Evolutionary conservation across 192 early-diverging fungal genomes (phyloP).

Genomic region (Coemansia sp.): DNA sequence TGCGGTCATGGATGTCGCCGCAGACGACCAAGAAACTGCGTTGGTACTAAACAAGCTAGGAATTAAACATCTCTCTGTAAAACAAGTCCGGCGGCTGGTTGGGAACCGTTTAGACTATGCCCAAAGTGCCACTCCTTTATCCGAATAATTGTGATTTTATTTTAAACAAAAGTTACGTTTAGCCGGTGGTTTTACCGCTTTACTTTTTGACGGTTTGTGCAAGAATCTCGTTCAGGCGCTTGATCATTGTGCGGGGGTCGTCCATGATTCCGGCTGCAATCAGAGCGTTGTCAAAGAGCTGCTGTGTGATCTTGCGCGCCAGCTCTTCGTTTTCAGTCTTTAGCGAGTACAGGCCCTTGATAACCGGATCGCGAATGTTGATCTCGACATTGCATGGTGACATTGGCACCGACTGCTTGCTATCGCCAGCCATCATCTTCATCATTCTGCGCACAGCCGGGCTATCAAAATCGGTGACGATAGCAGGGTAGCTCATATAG

Average conservation of each 20-base stretch:
- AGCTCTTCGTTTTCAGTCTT: slow-evolving; percentile 60
- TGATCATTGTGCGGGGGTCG: slow-evolving; percentile 75
- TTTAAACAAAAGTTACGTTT: neutral
- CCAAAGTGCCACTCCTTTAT: neutral
- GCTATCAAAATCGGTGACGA: slow-evolving; percentile 73
- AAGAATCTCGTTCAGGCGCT: slow-evolving; percentile 65
- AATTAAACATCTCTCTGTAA: slow-evolving; percentile 22
- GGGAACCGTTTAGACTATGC: slow-evolving; percentile 30
- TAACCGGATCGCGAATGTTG: slow-evolving; percentile 68
- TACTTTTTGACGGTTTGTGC: slow-evolving; percentile 19
- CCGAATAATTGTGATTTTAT: neutral
- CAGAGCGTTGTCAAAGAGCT: slow-evolving; percentile 74
- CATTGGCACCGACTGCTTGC: slow-evolving; percentile 55
- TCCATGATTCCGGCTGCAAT: slow-evolving; percentile 77
- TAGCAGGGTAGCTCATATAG: slow-evolving; percentile 69
- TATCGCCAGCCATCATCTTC: slow-evolving; percentile 55
- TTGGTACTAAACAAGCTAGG: slow-evolving; percentile 40
- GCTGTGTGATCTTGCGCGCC: slow-evolving; percentile 67
- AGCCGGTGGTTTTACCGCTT: neutral
- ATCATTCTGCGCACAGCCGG: slow-evolving; percentile 67
- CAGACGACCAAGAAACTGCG: slow-evolving; percentile 23
- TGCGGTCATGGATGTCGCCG: slow-evolving; percentile 14
- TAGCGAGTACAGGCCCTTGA: slow-evolving; percentile 64
- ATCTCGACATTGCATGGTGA: slow-evolving; percentile 73
- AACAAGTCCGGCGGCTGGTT: slow-evolving; percentile 33